A percentile compares a stretch with the other conserved stretches of the same genome.
Evolutionary conservation across 805 yeast species (phyloP).

Genomic region (Metschnikowia proteae): DNA sequence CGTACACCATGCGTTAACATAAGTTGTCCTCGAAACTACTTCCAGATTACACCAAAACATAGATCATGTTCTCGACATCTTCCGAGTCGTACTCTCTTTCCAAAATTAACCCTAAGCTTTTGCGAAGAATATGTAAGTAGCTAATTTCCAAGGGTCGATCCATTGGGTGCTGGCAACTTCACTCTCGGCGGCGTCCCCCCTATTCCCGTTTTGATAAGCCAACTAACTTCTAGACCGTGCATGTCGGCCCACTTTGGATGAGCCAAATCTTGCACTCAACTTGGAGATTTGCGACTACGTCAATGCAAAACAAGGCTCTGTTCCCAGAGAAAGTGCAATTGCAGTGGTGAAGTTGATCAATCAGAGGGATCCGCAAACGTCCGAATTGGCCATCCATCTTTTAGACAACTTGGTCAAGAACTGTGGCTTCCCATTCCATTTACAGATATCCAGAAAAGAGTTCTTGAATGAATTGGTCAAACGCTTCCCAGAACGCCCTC

Average conservation of each 20-base stretch:
- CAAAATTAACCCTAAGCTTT: constrained; percentile 44
- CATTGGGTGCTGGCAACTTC: background rate
- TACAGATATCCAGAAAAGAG: constrained; percentile 92
- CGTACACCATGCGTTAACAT: constrained; percentile 7
- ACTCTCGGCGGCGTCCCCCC: background rate
- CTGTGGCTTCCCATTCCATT: constrained; percentile 96
- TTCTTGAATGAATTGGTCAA: constrained; percentile 90
- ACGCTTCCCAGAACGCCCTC: constrained; percentile 92
- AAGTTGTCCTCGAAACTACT: constrained; percentile 2
- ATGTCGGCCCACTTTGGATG: constrained; percentile 73
- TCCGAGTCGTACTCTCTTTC: constrained; percentile 34
- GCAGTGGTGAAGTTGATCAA: constrained; percentile 80
- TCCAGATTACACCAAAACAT: background rate
- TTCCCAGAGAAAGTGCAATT: constrained; percentile 89
- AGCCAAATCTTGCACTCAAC: constrained; percentile 86
- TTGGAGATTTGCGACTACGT: constrained; percentile 90
- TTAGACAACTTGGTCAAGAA: constrained; percentile 92
- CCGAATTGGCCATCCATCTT: constrained; percentile 75
- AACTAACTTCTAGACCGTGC: constrained; percentile 59
- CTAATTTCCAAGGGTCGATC: background rate
- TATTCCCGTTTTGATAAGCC: background rate
- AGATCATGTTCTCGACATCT: constrained; percentile 13
- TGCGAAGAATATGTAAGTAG: constrained; percentile 42
- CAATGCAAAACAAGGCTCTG: constrained; percentile 85
- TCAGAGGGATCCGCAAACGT: constrained; percentile 77